A percentile compares a stretch with the other conserved stretches of the same genome.
Conservation (phyloP, 192 early-diverging fungal species). For the Funneliformis mosseae region DNA sequence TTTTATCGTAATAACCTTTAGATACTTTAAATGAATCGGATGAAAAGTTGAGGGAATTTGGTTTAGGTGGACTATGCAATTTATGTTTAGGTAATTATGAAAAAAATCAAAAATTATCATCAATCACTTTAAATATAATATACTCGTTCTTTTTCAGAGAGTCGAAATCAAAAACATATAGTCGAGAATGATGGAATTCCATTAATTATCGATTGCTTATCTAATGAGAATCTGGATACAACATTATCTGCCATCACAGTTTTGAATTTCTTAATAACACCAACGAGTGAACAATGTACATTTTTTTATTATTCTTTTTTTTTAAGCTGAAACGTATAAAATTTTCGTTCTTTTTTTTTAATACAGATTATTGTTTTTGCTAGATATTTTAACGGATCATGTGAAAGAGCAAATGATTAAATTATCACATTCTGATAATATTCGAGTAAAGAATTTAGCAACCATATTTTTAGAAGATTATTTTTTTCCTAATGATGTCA, state of each 20-base stretch:
- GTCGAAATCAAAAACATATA: conserved; percentile 24
- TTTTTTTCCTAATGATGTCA: background rate
- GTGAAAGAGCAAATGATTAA: background rate
- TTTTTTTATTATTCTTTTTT: too few species aligned
- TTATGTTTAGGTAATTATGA: conserved; percentile 23
- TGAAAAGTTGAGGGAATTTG: conserved; percentile 30
- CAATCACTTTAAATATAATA: background rate
- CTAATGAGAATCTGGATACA: conserved; percentile 16
- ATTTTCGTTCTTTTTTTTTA: too few species aligned
- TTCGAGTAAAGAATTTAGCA: conserved; percentile 4
- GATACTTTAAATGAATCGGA: conserved; percentile 28
- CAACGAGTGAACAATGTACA: background rate
- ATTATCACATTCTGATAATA: conserved; percentile 9
- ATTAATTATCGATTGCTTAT: conserved; percentile 30
- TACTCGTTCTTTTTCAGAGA: background rate
- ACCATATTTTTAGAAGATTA: conserved; percentile 29
- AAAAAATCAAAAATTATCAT: background rate
- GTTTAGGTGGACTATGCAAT: conserved; percentile 34
- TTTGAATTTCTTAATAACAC: conserved; percentile 15
- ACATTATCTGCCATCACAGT: conserved; percentile 11
- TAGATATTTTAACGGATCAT: conserved; percentile 15
- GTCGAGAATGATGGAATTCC: conserved; percentile 26
- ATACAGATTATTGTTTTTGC: background rate
- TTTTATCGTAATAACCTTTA: background rate
- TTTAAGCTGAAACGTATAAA: too few species aligned